phyloP scores from a whole-genome alignment of 352 stramenopile genomes.

The Phytopythium montanum region DNA sequence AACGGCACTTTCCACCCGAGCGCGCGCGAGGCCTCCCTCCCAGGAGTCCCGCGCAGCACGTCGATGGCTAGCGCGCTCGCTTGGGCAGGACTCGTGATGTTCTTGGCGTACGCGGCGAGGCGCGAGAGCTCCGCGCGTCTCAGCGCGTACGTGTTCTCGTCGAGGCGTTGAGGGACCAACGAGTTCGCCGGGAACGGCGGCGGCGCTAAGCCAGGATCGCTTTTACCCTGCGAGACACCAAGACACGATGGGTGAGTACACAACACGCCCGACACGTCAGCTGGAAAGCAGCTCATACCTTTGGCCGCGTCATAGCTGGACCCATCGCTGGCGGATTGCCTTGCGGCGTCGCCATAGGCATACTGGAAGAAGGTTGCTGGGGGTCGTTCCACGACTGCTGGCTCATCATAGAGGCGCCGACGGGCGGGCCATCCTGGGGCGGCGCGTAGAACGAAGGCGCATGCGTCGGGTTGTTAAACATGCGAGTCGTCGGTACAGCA shows the following conservation, averaged over 20 bases:
- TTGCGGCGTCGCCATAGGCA: background rate
- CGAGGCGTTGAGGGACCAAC: conserved; percentile 54
- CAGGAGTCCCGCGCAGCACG: conserved; percentile 47
- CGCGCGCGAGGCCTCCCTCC: conserved; percentile 33
- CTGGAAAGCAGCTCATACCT: background rate
- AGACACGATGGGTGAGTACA: background rate
- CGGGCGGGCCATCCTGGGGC: conserved; percentile 34
- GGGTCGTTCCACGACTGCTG: conserved; percentile 27
- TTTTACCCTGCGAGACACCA: conserved; percentile 6
- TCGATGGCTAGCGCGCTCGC: conserved; percentile 70
- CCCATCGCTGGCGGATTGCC: background rate
- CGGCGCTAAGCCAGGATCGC: conserved; percentile 44
- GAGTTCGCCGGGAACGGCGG: conserved; percentile 58
- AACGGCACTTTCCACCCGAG: conserved; percentile 71
- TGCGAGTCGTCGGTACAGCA: conserved; percentile 40
- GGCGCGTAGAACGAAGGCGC: conserved; percentile 61
- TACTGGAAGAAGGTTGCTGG: background rate
- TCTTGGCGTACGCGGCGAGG: conserved; percentile 60
- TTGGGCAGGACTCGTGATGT: conserved; percentile 48
- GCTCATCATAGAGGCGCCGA: conserved; percentile 32
- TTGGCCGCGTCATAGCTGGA: background rate
- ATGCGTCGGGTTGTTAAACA: conserved; percentile 54
- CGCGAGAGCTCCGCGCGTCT: conserved; percentile 42
- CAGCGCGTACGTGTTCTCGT: conserved; percentile 53
- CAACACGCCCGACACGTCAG: background rate